Percentiles rank a stretch among this genome's conserved stretches.
Conservation (phyloP, 225 moss, liverwort and hornwort species). For the Thuidium tamariscinum region DNA sequence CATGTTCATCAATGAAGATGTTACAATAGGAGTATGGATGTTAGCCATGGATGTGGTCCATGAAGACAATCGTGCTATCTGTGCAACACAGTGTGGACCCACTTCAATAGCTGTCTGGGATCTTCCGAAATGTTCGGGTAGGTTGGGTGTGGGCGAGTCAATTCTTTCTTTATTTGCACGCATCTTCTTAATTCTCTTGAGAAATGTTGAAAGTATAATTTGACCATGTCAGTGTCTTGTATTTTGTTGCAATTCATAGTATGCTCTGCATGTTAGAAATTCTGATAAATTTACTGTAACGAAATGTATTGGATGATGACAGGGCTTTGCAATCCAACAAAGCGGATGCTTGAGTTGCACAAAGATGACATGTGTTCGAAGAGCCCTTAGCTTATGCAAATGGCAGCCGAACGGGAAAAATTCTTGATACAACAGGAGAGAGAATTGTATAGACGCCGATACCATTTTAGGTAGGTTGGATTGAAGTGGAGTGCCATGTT, state of each 20-base stretch:
- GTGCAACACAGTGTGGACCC: constrained; percentile 54
- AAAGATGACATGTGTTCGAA: constrained; percentile 28
- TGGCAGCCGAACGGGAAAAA: not conserved
- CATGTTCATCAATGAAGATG: constrained; percentile 97
- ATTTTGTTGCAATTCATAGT: not conserved
- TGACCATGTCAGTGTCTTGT: not conserved
- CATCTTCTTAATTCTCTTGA: not conserved
- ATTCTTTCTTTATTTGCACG: not conserved
- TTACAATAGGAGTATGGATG: constrained; percentile 97
- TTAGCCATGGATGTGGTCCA: constrained; percentile 82
- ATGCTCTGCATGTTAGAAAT: not conserved
- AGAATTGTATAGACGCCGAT: constrained; percentile 7
- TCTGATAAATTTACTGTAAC: not conserved
- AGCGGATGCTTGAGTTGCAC: constrained; percentile 45
- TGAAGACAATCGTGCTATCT: constrained; percentile 82
- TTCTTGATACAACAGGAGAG: not conserved
- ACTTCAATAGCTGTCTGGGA: constrained; percentile 94
- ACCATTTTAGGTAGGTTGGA: not conserved
- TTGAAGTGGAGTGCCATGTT: not conserved
- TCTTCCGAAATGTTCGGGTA: constrained; percentile 68
- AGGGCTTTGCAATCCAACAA: constrained; percentile 48
- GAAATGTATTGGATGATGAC: not conserved
- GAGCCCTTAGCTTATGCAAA: constrained; percentile 17
- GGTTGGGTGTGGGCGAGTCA: not conserved
- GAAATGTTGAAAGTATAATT: not conserved